A percentile compares a stretch with the other conserved stretches of the same genome.
Evolutionary conservation across 331 rosid genomes (phyloP).

Genomic region (Pyracantha coccinea): DNA sequence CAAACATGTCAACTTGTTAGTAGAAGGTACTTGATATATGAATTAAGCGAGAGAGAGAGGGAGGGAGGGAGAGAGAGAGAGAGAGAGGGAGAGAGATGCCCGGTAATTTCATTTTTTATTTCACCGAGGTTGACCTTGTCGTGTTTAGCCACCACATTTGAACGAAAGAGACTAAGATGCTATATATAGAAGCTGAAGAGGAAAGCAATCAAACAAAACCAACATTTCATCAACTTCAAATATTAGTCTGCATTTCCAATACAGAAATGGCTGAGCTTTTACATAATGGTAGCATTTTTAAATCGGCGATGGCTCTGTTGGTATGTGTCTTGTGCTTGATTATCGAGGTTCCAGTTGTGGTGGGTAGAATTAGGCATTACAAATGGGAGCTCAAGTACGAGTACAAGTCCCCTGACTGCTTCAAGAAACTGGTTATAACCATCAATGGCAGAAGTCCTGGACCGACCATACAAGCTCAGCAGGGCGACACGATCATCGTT

Average conservation of each 20-base stretch:
- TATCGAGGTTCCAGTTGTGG: constrained; percentile 19
- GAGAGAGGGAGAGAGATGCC: not conserved
- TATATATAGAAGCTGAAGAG: not conserved
- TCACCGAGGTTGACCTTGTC: not conserved
- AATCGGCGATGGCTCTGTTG: constrained; percentile 23
- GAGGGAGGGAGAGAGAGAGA: no score
- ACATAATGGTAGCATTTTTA: not conserved
- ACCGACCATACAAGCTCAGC: constrained; percentile 68
- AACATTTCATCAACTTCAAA: not conserved
- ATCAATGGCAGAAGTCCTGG: constrained; percentile 72
- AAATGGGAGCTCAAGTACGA: constrained; percentile 79
- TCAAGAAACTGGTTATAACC: constrained; percentile 56
- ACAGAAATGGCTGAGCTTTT: constrained; percentile 19
- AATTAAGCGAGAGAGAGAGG: no score
- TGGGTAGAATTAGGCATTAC: constrained; percentile 43
- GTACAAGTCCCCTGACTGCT: constrained; percentile 75
- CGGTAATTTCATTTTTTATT: not conserved
- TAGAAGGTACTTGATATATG: no score
- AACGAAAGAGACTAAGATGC: not conserved
- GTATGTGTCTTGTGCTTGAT: constrained; percentile 16
- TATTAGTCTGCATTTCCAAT: not conserved
- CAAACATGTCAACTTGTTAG: no score
- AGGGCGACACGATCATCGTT: constrained; percentile 68
- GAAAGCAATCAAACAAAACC: not conserved
- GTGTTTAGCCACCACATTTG: not conserved